Base-by-base conservation (phyloP, 2,329 filamentous ascomycete species). In the Penicillium fuscoglaucum region DNA sequence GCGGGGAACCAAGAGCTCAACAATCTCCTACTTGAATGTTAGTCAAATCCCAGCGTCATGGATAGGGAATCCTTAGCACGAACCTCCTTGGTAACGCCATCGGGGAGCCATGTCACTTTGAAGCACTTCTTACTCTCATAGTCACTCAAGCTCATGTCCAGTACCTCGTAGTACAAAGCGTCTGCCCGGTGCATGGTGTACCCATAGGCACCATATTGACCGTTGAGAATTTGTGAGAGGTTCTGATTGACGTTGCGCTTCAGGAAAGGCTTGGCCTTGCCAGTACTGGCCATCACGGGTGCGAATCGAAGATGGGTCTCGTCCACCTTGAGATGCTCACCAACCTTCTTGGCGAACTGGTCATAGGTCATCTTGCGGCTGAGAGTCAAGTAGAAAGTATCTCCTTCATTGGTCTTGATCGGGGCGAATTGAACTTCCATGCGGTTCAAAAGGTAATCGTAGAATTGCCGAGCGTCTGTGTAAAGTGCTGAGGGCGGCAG, bases 121-220 rank as follows among this genome's bases (percentile, higher is more conserved):
- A 98, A 79, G 57, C 81, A 86, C 80, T 96, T 97, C 80, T 96
- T 95, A 57, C 90, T 95, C 71, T 99, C 95, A 44, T 96, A 82
- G 74, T 99, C 96, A 26, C 90, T 90, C 47, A 99, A 78, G 68
- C 91, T 96, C 81, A 97, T 96, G 62, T 99, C 95, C 41, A 99
- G 79, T 29, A 98, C 86, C 74, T 99, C 95, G 71, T 93, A 99
- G 74, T 88, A 98, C 52, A 99, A 81, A 0, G 89, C 86, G 74
- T 98, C 93, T 21, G 83, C 78, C 55, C 87, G 84, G 70, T 92
- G 90, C 57, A 79, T 74, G 60, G 84, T 84, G 65, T 87, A 90
- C 51, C 88, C 83, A 65, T 91, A 89, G 12, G 83, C 83, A 64
- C 86, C 87, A 53, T 90, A 90, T 52, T 88, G 85, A 12, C 90